Evolutionary conservation across 352 stramenopile genomes (phyloP), one percentile per base, ranked within the genome.

Genomic region (Phytophthora hibernalis): DNA sequence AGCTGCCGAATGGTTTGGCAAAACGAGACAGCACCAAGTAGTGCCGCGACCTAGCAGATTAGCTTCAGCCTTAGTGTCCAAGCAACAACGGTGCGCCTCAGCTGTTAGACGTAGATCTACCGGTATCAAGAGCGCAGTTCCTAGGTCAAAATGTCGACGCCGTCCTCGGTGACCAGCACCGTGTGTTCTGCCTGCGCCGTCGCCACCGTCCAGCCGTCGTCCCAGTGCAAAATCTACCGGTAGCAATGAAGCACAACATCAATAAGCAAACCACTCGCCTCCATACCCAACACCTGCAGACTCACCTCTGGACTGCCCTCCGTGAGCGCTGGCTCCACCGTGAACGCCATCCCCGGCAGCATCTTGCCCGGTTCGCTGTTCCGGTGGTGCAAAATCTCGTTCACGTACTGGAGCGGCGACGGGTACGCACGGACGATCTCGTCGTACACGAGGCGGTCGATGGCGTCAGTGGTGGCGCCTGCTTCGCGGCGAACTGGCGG

Each of bases 181-280:
- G 97, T 99, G 80, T 99, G 97, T 70, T 99, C 97, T 56, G 98
- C 98, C 71, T 99, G 97, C 20, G 96, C 97, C 16, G 97, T 99
- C 13, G 93, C 96, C 6, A 98, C 96, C 11, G 97, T 99, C 98
- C 97, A 99, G 47, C 91, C 82, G 76, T 99, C 98, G 56, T 93
- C 80, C 97, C 96, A 99, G 54, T 95, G 82, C 38, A 87, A 56
- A 55, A 96, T 92, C 88, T 94, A 70, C 5, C 55, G 57, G 15
- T 9, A 65, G 20, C 44, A 60, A 18, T 0, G 5, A 13, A 54
- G n/a, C 11, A 61, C 11, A 38, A 52, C 40, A 18, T 22, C 40
- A 59, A 13, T 21, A 30, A 54, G 13, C 18, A 18, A 47, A 11
- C 15, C 13, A 26, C 15, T 24, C 20, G 18, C 10, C n/a, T 24